Evolutionary conservation across 306 rosid species (phyloP), one percentile per base, ranked within the genome.

Genomic region (Quercus wislizeni): DNA sequence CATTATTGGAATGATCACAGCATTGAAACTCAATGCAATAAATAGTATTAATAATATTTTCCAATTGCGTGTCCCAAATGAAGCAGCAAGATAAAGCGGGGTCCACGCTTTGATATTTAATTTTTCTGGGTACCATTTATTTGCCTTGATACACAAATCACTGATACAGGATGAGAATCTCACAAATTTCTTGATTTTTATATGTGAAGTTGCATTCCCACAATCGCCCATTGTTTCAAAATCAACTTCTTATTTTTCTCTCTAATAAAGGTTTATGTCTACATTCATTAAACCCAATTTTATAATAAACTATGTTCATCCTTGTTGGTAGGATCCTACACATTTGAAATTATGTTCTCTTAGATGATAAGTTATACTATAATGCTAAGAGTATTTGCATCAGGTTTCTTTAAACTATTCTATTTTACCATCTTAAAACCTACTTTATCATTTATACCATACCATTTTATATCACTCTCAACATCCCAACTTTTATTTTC

Each of bases 1-100:
- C 69, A 46, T 55, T 64, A 68, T 52, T 77, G 71, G 72, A 28
- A 55, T 43, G 78, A 71, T 41, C 55, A 72, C 28, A 73, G 12
- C 73, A 41, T 64, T 38, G 13, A 55, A 25, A 69, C 68, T 49
- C 15, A 12, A 49, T 12, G 5, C 46, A 41, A 41, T 69, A 14
- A 3, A 75, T 43, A 5, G 27, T 13, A 21, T 23, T 23, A 9
- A 27, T 25, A 28, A 63, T 28, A 2, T 63, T 63, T 71, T 21
- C n/a, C 62, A 62, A 69, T 61, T 59, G 80, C 49, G 51, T 31
- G 79, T 59, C 25, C 57, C 54, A 12, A 23, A 8, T 19, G 33
- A 62, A 15, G 27, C 28, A 80, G 27, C 58, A 56, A 64, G 28
- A 59, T 19, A 25, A 54, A 19, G 4, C 23, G 58, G 76, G 80